These are phyloP conservation scores for Gautieria morchelliformis DNA, from an alignment of 768 basidiomycete genomes.

Conservation along the genomic window DNA sequence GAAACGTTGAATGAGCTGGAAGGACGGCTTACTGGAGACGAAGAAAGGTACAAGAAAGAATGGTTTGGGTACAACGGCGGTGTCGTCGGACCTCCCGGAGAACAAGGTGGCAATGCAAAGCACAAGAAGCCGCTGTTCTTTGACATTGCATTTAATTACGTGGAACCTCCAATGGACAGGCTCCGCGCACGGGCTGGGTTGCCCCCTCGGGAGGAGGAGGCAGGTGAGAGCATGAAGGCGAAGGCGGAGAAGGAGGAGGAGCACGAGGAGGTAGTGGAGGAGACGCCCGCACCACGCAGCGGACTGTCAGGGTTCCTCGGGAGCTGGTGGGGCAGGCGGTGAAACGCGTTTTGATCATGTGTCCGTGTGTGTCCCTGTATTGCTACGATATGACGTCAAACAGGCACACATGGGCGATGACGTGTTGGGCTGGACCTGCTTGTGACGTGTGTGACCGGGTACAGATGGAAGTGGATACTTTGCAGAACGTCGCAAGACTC, in stretches of 20 bases:
- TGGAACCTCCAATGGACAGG: constrained; percentile 74
- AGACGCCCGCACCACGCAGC: constrained; percentile 26
- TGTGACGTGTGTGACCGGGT: neutral
- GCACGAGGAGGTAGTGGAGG: constrained; percentile 51
- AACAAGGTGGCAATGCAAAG: constrained; percentile 29
- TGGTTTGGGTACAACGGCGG: constrained; percentile 81
- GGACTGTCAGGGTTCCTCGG: constrained; percentile 63
- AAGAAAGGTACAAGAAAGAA: constrained; percentile 49
- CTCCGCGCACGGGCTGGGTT: constrained; percentile 66
- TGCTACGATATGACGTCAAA: neutral
- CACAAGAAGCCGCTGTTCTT: constrained; percentile 87
- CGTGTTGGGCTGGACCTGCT: neutral
- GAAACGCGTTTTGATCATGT: neutral
- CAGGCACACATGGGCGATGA: neutral
- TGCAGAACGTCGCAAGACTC: neutral
- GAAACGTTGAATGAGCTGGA: constrained; percentile 45
- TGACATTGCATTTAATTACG: constrained; percentile 89
- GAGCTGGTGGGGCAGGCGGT: constrained; percentile 68
- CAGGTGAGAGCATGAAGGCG: constrained; percentile 18
- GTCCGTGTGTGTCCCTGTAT: neutral
- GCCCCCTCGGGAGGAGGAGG: constrained; percentile 20
- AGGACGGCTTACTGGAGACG: constrained; percentile 34
- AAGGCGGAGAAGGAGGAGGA: constrained; percentile 39
- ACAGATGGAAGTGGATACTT: neutral
- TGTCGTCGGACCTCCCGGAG: constrained; percentile 16